Base-by-base conservation (phyloP, 129 eudicot genomes). In the Artemisia tridentata region DNA sequence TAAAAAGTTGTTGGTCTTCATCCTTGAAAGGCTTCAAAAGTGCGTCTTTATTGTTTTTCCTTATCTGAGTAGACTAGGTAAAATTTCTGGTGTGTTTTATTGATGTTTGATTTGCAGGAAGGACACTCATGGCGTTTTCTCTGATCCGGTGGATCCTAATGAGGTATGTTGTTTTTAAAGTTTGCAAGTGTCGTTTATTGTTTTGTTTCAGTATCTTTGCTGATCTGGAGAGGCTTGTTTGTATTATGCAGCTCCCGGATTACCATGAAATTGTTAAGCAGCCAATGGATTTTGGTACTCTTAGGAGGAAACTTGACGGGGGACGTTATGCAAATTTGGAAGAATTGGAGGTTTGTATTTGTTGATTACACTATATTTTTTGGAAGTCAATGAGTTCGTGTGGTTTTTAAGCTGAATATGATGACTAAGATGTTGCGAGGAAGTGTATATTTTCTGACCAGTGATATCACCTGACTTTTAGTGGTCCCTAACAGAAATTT, bases 1-100 rank as follows among this genome's bases (percentile, higher is more conserved):
- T 76, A 87, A 83, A 93, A 90, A 85, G 88, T 75, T 87, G 85
- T 74, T 93, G 87, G 72, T 89, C 58, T 86, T 90, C 89, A 86
- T 93, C 75, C 96, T 93, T 84, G 96, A 90, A 77, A 93, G 91
- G 74, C 97, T 93, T 77, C 99, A 93, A 86, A 89, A 90, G 99
- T 93, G 72, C 29, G 93, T 80, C 49, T 47, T 51, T 59, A 29
- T 74, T 74, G 48, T 75, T 59, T 79, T 61, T 73, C 52, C 64
- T 82, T 76, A 66, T 49, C 75, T 57, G 18, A 69, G 6, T 68
- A 31, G 81, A 16, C 68, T 46, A 73, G 67, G 58, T 63, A 54
- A 74, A 63, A 55, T 45, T 46, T 62, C 71, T 75, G 27, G 48
- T 23, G 23, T 78, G 65, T 70, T 70, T 71, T 71, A 11, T 70